Conservation (phyloP, 176 grass and related monocot genomes). For the Cenchrus purpureus region DNA sequence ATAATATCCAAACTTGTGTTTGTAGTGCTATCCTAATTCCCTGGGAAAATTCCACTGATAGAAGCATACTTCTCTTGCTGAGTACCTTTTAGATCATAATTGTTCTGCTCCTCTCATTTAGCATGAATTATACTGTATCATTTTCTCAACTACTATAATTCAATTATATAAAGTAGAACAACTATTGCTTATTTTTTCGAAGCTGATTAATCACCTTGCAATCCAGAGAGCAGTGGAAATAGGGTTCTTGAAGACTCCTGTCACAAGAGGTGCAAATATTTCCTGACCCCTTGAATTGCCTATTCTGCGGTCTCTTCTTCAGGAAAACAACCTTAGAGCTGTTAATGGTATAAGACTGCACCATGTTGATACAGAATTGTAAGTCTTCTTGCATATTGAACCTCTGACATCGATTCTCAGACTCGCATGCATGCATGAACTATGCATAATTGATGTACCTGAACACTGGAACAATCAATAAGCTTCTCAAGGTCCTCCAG, state of each 20-base stretch:
- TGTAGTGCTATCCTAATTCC: constrained; percentile 18
- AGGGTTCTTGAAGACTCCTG: constrained; percentile 95
- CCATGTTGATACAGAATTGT: constrained; percentile 42
- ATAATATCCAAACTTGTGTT: constrained; percentile 13
- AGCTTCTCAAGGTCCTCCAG: constrained; percentile 95
- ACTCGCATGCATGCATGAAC: constrained; percentile 5
- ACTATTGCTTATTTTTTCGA: constrained; percentile 9
- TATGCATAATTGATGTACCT: constrained; percentile 63
- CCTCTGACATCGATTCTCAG: constrained; percentile 33
- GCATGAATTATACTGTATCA: constrained; percentile 27
- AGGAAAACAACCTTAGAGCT: constrained; percentile 98
- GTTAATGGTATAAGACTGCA: constrained; percentile 97
- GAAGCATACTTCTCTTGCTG: constrained; percentile 20
- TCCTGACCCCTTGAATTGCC: constrained; percentile 94
- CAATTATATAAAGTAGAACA: constrained; percentile 25
- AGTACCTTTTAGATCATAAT: constrained; percentile 44
- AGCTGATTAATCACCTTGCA: constrained; percentile 74
- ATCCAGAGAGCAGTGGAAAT: constrained; percentile 92
- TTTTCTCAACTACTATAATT: constrained; percentile 30
- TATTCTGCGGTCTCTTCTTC: constrained; percentile 97
- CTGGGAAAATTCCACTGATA: constrained; percentile 7
- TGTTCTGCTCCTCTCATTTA: constrained; percentile 32
- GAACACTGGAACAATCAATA: constrained; percentile 90
- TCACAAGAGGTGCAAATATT: constrained; percentile 96
- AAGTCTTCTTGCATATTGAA: constrained; percentile 36